Base-by-base conservation (phyloP, 2,329 filamentous ascomycete species). In the Thielaviopsis ethacetica region DNA sequence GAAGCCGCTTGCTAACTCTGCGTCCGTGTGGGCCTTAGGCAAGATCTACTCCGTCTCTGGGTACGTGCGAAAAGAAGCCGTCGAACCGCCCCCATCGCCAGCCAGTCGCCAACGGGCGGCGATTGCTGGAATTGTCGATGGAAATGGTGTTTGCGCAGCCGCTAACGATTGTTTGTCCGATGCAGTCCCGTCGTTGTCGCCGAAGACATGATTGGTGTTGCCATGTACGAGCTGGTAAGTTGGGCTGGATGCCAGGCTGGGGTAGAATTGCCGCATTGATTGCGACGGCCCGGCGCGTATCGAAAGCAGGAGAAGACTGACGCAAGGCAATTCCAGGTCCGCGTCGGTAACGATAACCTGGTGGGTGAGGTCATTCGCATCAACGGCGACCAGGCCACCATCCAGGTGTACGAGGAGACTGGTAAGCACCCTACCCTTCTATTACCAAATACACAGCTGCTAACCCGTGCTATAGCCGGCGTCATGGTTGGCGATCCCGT, bases 321-420 rank as follows among this genome's bases (percentile, higher is more conserved):
- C 41, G 10, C 19, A 34, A 12, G 34, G 34, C 13, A 47, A 15
- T 26, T 26, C 38, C 13, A 91, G 88, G 91, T 94, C 71, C 86
- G 81, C 76, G 91, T 98, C 67, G 91, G 93, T 67, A 83, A 95
- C 70, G 89, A 95, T 69, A 82, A 86, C 70, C 83, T 98, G 62
- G 86, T 95, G 63, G 93, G 93, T 71, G 93, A 98, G 75, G 93
- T 98, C 73, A 98, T 98, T 79, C 87, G 93, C 71, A 94, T 98
- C 75, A 93, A 88, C 68, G 85, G 78, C 71, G 93, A 98, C 73
- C 94, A 91, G 75, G 91, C 90, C 66, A 95, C 91, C 55, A 94
- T 98, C 66, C 93, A 98, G 76, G 93, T 98, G 65, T 98, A 98
- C 77, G 93, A 98, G 73, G 93, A 98, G 76, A 98, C 93, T 66